Evolutionary conservation across 208 protist species (phyloP), one percentile per base, ranked within the genome.

Genomic region (Acanthamoeba triangularis): DNA sequence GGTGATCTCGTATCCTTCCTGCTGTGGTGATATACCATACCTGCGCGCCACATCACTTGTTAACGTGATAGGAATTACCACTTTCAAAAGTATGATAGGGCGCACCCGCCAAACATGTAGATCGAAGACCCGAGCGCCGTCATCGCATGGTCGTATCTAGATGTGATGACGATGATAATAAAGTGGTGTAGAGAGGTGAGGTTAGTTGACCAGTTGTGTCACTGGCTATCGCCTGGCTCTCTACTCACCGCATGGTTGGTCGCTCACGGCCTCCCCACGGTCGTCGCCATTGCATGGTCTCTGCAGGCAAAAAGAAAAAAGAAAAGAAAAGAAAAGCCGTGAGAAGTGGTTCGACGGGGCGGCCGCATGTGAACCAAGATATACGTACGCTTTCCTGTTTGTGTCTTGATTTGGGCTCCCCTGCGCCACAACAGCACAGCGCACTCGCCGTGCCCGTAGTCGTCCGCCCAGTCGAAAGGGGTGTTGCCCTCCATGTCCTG

Each of bases 391-490:
- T 93, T 93, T 25, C 88, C 88, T 3, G 88, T 93, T 49, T 93
- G 88, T 41, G 88, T 93, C 44, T 93, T 93, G 88, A 93, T 93
- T 23, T 78, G 88, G 4, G 88, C 88, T 74, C 88, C 88, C 3
- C 78, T 74, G 25, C 49, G 61, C 88, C 88, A 93, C 61, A 93
- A 52, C 28, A 80, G 88, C 23, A 93, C 88, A 16, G 88, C 88
- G 28, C 88, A 93, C 41, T 93, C 88, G 37, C 88, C 88, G 41
- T 93, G 88, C 0, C 88, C 88, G 28, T 63, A 93, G 65, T 93
- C 88, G 65, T 93, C 88, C 6, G 88, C 88, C 88, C 88, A 93
- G n/a, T 93, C 88, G 25, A 93, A 93, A 13, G 88, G 44, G 25
- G 88, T 93, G 44, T 78, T 93, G 30, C 88, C 88, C 49, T 93